Conservation (phyloP, 2,329 filamentous ascomycete genomes). For the Laburnicola sp. region DNA sequence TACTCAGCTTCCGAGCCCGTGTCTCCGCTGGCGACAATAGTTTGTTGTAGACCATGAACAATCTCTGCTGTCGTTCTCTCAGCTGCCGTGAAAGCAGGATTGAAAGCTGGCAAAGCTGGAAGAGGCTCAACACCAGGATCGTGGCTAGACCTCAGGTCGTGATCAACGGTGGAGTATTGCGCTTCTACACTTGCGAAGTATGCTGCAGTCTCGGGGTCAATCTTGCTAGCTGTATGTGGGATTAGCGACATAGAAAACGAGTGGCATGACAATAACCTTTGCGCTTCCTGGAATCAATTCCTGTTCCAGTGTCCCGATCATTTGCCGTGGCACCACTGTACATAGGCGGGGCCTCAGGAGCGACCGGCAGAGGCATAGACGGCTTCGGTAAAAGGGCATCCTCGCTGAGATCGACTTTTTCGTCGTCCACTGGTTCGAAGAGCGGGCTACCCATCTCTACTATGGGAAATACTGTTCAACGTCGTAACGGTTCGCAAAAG, state of each 20-base stretch:
- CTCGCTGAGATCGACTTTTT: background rate
- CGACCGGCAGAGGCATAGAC: background rate
- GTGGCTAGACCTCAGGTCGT: background rate
- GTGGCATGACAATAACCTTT: background rate
- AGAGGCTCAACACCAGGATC: background rate
- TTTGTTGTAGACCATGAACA: background rate
- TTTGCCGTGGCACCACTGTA: background rate
- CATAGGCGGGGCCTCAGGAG: background rate
- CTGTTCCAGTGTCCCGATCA: background rate
- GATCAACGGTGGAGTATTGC: background rate
- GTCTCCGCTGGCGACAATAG: background rate
- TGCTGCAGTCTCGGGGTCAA: constrained; percentile 1
- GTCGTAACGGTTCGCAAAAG: too few relatives aligned
- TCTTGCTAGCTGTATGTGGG: background rate
- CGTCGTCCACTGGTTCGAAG: background rate
- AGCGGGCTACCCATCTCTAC: background rate
- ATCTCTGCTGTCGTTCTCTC: background rate
- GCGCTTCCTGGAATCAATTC: background rate
- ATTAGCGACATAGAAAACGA: background rate
- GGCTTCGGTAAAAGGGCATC: background rate
- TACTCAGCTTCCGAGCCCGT: background rate
- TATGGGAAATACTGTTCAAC: too few relatives aligned
- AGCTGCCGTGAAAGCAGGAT: background rate
- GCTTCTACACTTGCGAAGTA: background rate
- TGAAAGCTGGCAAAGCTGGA: background rate